Evolutionary conservation across 495 filamentous ascomycete genomes (phyloP).

Genomic region (Staphylotrichum tortipilum): DNA sequence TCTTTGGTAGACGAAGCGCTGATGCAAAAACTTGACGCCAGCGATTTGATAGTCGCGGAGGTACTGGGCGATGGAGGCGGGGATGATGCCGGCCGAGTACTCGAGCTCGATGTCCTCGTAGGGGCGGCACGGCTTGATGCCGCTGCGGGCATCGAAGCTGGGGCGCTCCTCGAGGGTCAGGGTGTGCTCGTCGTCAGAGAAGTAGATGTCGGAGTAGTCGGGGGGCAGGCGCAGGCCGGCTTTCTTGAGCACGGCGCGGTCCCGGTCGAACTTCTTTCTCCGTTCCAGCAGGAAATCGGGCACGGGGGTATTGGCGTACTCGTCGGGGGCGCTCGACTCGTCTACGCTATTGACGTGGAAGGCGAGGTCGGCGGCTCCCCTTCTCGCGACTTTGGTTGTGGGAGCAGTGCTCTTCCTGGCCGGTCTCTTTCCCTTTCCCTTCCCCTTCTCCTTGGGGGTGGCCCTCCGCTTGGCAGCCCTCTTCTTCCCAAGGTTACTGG

Average conservation of each 20-base stretch:
- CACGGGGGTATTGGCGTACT: constrained; percentile 24
- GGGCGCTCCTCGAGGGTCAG: constrained; percentile 59
- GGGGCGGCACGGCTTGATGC: constrained; percentile 49
- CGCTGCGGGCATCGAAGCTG: constrained; percentile 46
- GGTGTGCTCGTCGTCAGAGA: constrained; percentile 74
- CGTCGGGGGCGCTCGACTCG: constrained; percentile 17
- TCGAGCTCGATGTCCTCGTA: constrained; percentile 71
- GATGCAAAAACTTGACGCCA: constrained; percentile 79
- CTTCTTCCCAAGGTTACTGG: constrained; percentile 22
- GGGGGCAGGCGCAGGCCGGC: constrained; percentile 72
- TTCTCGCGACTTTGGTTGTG: background rate
- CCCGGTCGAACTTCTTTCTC: constrained; percentile 49
- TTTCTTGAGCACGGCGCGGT: constrained; percentile 49
- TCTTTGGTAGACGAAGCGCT: constrained; percentile 83
- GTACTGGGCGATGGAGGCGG: constrained; percentile 86
- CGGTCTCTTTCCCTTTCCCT: constrained; percentile 14
- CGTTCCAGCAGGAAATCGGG: constrained; percentile 44
- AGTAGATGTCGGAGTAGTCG: constrained; percentile 69
- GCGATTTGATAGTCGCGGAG: constrained; percentile 85
- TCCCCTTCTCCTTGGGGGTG: too few relatives aligned
- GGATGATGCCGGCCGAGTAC: constrained; percentile 74
- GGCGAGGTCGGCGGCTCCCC: constrained; percentile 5
- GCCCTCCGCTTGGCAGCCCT: constrained; percentile 17
- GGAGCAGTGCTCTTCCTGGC: background rate
- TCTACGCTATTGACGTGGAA: constrained; percentile 6